Conservation (phyloP, 495 filamentous ascomycete genomes). For the Opeltia flavorubescens region DNA sequence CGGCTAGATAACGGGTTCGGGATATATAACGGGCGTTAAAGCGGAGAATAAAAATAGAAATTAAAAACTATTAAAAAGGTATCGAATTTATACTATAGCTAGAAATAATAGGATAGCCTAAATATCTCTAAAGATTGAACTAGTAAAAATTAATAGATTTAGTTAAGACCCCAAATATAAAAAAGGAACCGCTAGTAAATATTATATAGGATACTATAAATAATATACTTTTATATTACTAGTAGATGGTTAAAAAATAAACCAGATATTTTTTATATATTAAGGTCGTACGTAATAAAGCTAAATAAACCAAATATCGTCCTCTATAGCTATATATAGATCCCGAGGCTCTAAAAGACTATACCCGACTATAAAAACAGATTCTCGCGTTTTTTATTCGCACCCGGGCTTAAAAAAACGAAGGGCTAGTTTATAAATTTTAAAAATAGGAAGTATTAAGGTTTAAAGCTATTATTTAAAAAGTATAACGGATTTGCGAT, state of each 20-base stretch:
- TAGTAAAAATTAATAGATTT: neutral
- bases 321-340: neutral
- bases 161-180: neutral
- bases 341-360: neutral
- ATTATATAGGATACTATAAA: neutral
- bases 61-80: no score
- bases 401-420: neutral
- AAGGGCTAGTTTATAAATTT: no score
- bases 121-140: neutral
- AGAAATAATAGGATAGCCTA: neutral
- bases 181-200: neutral
- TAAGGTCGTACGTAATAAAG: neutral
- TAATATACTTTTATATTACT: no score
- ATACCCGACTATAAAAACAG: neutral
- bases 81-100: neutral
- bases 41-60: neutral
- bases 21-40: neutral
- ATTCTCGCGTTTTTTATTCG: no score
- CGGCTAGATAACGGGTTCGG: no score
- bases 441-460: no score
- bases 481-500: neutral
- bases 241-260: neutral
- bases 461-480: neutral
- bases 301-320: neutral
- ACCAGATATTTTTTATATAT: neutral